Conservation (phyloP, 2,329 filamentous ascomycete species). For the Biscogniauxia marginata region DNA sequence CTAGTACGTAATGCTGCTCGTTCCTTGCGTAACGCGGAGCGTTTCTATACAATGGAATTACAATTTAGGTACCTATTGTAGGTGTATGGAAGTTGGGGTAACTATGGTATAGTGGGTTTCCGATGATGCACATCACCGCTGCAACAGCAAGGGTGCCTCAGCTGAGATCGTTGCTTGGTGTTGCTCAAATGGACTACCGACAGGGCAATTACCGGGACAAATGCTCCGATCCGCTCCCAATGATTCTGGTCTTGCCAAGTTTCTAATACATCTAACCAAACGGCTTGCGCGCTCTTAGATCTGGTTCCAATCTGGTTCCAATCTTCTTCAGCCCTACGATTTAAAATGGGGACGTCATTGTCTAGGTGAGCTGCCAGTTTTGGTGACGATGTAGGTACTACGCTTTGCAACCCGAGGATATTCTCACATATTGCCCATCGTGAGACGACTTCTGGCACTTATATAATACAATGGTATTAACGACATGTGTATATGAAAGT, state of each 20-base stretch:
- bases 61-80: too few relatives aligned
- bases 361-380: neutral
- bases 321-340: neutral
- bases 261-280: neutral
- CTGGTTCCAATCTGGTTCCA: neutral
- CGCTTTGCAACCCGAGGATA: neutral
- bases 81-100: conserved; percentile 23
- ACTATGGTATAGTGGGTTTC: too few relatives aligned
- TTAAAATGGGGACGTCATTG: neutral
- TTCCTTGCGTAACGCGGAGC: neutral
- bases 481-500: neutral
- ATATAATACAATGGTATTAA: conserved; percentile 1
- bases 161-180: too few relatives aligned
- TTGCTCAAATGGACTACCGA: too few relatives aligned
- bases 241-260: neutral
- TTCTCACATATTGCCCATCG: neutral
- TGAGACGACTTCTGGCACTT: neutral
- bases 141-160: neutral
- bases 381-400: too few relatives aligned
- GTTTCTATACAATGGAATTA: conserved; percentile 9
- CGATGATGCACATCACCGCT: neutral
- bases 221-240: neutral
- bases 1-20: neutral
- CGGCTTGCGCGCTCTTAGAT: neutral
- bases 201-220: neutral